Conservation (phyloP, 2,329 filamentous ascomycete genomes). For the Periconia digitata region DNA sequence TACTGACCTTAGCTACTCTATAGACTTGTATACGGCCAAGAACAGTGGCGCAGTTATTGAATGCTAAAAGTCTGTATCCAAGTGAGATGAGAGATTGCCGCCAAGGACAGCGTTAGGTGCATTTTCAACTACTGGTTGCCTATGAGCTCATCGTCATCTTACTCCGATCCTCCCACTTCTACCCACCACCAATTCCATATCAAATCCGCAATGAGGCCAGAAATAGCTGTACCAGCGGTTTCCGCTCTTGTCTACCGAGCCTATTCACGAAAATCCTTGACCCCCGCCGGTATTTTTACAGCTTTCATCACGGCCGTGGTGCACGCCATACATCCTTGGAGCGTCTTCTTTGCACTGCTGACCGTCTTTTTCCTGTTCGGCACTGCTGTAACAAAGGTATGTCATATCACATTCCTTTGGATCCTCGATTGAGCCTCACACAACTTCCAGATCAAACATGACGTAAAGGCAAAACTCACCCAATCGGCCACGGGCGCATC, state of each 20-base stretch:
- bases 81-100: not conserved
- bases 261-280: conserved; percentile 63
- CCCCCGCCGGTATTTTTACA: conserved; percentile 70
- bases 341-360: conserved; percentile 82
- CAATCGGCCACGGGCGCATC: conserved; percentile 70
- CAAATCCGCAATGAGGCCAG: conserved; percentile 28
- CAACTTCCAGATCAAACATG: conserved; percentile 71
- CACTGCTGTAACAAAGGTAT: conserved; percentile 78
- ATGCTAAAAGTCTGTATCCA: not conserved
- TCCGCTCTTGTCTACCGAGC: conserved; percentile 44
- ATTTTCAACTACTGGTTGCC: not conserved
- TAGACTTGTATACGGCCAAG: too few relatives aligned
- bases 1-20: too few relatives aligned
- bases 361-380: conserved; percentile 85
- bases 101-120: not conserved
- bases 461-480: conserved; percentile 80
- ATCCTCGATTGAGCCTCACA: conserved; percentile 2
- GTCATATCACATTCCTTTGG: not conserved
- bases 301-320: conserved; percentile 73
- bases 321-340: conserved; percentile 92
- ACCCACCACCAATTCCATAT: conserved; percentile 9
- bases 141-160: not conserved
- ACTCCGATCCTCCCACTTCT: not conserved
- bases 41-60: too few relatives aligned
- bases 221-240: conserved; percentile 36